Conservation (phyloP, 2,329 filamentous ascomycete genomes). For the Rhynchosporium graminicola region DNA sequence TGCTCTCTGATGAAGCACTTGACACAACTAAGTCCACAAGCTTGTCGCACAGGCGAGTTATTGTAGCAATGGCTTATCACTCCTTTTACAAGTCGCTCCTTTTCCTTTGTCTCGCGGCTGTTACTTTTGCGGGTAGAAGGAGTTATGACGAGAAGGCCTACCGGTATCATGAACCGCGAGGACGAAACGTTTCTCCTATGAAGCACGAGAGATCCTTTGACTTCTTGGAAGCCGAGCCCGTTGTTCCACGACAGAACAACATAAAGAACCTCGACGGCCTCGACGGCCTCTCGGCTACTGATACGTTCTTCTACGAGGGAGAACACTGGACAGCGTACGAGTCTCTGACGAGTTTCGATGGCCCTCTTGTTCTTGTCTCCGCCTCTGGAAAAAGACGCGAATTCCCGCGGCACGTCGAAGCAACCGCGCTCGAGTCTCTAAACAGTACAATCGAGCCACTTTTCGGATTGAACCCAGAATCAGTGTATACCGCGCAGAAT, state of each 20-base stretch:
- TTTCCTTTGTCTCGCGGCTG: not conserved
- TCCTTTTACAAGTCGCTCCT: not conserved
- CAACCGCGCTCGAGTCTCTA: not conserved
- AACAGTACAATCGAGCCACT: not conserved
- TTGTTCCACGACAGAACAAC: not conserved
- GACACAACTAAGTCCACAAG: no score
- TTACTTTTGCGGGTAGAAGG: not conserved
- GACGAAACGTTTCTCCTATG: not conserved
- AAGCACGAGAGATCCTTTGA: not conserved
- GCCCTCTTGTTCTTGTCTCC: not conserved
- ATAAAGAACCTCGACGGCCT: not conserved
- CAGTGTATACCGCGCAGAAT: not conserved
- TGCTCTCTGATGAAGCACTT: no score
- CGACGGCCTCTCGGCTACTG: not conserved
- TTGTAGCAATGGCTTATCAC: not conserved
- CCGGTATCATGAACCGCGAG: not conserved
- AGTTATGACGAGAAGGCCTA: not conserved
- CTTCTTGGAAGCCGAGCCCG: not conserved
- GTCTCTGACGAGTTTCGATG: not conserved
- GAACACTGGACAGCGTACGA: conserved; percentile 1
- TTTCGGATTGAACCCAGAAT: not conserved
- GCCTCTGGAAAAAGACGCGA: not conserved
- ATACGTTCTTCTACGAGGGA: not conserved
- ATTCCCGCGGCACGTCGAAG: not conserved
- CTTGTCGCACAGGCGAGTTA: no score